Evolutionary conservation across 805 yeast genomes (phyloP).

Genomic region (Kuraishia cidri): DNA sequence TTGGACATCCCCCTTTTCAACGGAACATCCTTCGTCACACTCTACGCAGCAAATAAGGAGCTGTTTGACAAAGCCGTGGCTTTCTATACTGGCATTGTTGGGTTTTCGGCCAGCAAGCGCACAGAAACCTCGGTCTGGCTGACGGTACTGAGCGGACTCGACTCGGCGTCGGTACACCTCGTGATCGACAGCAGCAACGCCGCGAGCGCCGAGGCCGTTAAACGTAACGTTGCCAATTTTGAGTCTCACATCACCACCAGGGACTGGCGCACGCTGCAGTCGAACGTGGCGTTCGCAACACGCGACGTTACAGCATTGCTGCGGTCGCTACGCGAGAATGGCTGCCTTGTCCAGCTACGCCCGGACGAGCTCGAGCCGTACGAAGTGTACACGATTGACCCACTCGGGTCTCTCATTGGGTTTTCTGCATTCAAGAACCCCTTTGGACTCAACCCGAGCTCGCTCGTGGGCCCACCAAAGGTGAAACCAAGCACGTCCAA

Average conservation of each 20-base stretch:
- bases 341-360: constrained; percentile 38
- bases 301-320: constrained; percentile 28
- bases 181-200: constrained; percentile 12
- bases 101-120: constrained; percentile 20
- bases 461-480: not conserved
- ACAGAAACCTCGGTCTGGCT: constrained; percentile 20
- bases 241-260: constrained; percentile 15
- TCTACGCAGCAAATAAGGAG: constrained; percentile 40
- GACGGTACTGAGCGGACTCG: constrained; percentile 17
- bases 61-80: constrained; percentile 35
- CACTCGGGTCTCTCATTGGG: constrained; percentile 76
- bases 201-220: constrained; percentile 8
- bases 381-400: constrained; percentile 74
- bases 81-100: constrained; percentile 48
- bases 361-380: constrained; percentile 72
- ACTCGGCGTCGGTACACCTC: constrained; percentile 13
- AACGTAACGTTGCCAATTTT: constrained; percentile 18
- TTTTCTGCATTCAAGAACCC: constrained; percentile 60
- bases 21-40: constrained; percentile 43
- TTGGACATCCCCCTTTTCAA: constrained; percentile 31
- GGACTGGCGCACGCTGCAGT: constrained; percentile 43
- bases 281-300: constrained; percentile 36
- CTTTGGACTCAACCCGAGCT: constrained; percentile 20
- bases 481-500: constrained; percentile 1
- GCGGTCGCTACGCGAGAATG: constrained; percentile 18